These are phyloP conservation scores for Beauveria medogensis DNA, from an alignment of 2,329 filamentous ascomycete genomes.

Conservation along the genomic window DNA sequence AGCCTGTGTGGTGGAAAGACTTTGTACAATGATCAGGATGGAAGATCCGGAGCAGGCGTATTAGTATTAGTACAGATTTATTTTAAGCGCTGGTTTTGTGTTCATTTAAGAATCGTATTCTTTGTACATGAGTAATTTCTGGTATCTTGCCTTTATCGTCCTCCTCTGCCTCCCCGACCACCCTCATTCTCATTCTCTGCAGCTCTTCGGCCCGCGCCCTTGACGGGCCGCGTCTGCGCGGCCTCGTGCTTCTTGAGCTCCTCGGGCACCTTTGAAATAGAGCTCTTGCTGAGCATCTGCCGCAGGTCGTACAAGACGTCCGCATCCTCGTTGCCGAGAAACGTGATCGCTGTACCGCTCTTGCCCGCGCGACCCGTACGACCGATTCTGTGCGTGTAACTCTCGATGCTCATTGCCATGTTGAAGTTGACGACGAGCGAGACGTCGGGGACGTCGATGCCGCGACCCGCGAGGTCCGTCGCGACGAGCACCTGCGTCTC, in stretches of 20 bases:
- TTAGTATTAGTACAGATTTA: no score
- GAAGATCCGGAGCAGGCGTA: no score
- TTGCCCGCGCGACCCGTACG: constrained; percentile 96
- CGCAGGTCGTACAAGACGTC: constrained; percentile 92
- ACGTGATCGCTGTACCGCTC: constrained; percentile 92
- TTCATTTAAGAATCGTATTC: background rate
- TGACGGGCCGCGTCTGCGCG: constrained; percentile 70
- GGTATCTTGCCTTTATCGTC: background rate
- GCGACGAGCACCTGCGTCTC: constrained; percentile 83
- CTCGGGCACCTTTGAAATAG: constrained; percentile 82
- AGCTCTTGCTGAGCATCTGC: constrained; percentile 89
- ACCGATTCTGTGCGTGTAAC: constrained; percentile 93
- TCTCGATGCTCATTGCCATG: constrained; percentile 89
- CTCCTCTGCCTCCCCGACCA: constrained; percentile 14
- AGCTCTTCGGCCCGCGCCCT: constrained; percentile 24
- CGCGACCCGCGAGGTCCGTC: constrained; percentile 88
- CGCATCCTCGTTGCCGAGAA: constrained; percentile 80
- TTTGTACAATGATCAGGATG: no score
- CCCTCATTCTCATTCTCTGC: constrained; percentile 20
- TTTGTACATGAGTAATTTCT: background rate
- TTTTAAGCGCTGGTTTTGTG: background rate
- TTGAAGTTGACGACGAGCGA: constrained; percentile 97
- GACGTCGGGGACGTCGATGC: constrained; percentile 96
- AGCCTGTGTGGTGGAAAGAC: no score
- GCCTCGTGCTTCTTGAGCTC: constrained; percentile 84